Percentiles rank a stretch among this genome's conserved stretches.
phyloP scores from a whole-genome alignment of 768 basidiomycete species.

The Tephrocybe sp. region DNA sequence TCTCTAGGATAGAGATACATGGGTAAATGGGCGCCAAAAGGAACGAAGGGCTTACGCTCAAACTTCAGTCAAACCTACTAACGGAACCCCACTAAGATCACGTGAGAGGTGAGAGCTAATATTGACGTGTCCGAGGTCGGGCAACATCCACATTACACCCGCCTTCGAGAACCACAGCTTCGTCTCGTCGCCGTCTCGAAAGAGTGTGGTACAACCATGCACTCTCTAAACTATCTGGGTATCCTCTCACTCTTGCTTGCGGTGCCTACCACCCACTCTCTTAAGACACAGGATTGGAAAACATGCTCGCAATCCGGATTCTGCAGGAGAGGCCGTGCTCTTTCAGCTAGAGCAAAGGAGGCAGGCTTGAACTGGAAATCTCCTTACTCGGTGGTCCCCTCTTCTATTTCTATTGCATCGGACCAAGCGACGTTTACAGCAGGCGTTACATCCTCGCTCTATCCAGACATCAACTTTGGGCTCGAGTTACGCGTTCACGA shows the following conservation, averaged over 20 bases:
- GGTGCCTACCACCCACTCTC: conserved; percentile 44
- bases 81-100: no score
- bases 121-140: background rate
- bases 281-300: conserved; percentile 89
- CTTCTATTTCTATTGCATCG: conserved; percentile 50
- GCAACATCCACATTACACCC: background rate
- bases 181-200: conserved; percentile 1
- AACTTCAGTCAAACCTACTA: no score
- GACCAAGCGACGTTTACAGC: conserved; percentile 69
- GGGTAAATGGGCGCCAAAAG: no score
- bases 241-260: conserved; percentile 33
- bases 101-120: no score
- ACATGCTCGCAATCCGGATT: conserved; percentile 94
- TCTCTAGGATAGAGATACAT: no score
- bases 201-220: conserved; percentile 27
- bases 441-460: conserved; percentile 74
- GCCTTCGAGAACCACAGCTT: background rate
- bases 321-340: conserved; percentile 82
- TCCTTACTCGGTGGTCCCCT: conserved; percentile 77
- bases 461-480: conserved; percentile 80
- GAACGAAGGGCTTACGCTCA: no score
- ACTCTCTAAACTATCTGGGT: conserved; percentile 34
- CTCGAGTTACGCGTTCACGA: conserved; percentile 83
- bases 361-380: conserved; percentile 68
- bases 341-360: conserved; percentile 70